Conservation (phyloP, 495 filamentous ascomycete species). For the Hypoxylon trugodes region DNA sequence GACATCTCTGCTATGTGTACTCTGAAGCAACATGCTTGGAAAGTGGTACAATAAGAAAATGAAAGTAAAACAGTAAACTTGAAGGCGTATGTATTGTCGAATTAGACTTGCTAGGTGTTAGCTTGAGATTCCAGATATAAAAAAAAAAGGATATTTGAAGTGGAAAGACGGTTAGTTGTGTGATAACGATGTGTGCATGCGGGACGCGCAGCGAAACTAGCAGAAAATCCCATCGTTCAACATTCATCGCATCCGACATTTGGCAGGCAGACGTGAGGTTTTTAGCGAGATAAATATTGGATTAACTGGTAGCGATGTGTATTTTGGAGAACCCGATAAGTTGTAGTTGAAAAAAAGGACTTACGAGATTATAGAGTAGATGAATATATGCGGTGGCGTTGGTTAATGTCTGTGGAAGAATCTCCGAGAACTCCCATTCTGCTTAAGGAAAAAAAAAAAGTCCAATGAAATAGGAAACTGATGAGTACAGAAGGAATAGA, state of each 20-base stretch:
- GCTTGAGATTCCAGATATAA: not conserved
- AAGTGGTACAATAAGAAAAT: not conserved
- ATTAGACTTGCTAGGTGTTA: not conserved
- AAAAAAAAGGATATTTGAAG: not conserved
- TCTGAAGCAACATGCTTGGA: not conserved
- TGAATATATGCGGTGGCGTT: no score
- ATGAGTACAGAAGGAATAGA: no score
- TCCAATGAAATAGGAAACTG: no score
- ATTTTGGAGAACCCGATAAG: no score
- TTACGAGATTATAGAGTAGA: no score
- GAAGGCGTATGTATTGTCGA: not conserved
- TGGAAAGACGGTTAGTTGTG: not conserved
- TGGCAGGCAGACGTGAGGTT: no score
- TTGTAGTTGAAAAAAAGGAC: no score
- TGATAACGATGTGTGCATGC: not conserved
- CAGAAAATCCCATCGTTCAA: not conserved
- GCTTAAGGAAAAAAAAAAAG: no score
- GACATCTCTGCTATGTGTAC: not conserved
- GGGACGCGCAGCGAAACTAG: not conserved
- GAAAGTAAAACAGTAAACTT: not conserved
- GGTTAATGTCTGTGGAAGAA: no score
- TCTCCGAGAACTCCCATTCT: no score
- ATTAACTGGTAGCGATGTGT: no score
- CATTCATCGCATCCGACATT: not conserved
- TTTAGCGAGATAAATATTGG: no score